Evolutionary conservation across 371 early-diverging fungal species (phyloP), one percentile per base, ranked within the genome.

Genomic region (Umbelopsis sp.): DNA sequence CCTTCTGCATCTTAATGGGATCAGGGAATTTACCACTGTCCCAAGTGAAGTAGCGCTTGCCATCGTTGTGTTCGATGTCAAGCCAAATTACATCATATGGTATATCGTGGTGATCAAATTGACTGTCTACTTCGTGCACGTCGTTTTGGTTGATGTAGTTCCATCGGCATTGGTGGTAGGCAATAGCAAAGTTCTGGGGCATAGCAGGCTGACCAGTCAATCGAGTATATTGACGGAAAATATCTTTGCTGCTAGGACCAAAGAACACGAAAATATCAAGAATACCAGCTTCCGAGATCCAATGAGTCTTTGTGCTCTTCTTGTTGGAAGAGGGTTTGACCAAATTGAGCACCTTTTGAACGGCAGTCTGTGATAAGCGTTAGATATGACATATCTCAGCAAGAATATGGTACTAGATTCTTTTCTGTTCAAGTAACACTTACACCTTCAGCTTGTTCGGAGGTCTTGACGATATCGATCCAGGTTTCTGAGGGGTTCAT

Each of bases 401-500:
- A 25, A 22, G 24, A 20, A 24, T 29, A 18, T 22, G 6, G 18
- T 16, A n/a, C 24, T 7, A 41, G 41, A 5, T 10, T 2, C 41
- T 41, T 10, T 41, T 41, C 7, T 38, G 10, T 41, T 41, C 1
- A 29, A 29, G 29, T n/a, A 16, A 44, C 52, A 44, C 14, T 79
- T 57, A 57, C 57, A 67, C 76, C 81, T 66, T 79, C 69, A 50
- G 50, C 20, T 14, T 68, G 65, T 6, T 70, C 9, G 32, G 76
- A 73, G 14, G 69, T 51, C 69, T 89, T 93, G 50, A 93, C 91
- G 62, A 99, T 89, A 74, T 99, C 98, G 24, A 99, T 86, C 98
- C 98, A 99, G 51, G 96, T 98, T 72, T 99, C 99, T 6, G 98
- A 94, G 2, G 96, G 87, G 69, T 96, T 98, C 79, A 96, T 80